Evolutionary conservation across 2,329 filamentous ascomycete species (phyloP).

Genomic region (Aspergillus amoenus): DNA sequence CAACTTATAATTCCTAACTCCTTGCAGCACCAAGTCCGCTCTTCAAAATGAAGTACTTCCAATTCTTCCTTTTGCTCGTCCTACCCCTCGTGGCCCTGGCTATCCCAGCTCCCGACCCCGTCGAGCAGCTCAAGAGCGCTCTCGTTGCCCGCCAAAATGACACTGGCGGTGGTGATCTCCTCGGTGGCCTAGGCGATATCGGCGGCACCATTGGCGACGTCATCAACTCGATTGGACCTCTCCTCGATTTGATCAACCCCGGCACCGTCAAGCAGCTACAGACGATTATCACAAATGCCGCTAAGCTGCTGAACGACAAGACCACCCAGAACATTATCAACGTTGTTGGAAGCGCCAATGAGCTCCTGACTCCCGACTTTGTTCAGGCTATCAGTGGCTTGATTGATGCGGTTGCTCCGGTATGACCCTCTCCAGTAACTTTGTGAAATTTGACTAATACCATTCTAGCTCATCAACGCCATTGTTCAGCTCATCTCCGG

Average conservation of each 20-base stretch:
- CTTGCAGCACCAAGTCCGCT: neutral
- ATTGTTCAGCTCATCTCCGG: neutral
- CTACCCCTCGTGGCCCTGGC: neutral
- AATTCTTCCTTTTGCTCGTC: neutral
- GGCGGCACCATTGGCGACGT: neutral
- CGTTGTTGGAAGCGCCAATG: neutral
- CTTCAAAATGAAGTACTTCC: neutral
- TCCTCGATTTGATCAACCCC: neutral
- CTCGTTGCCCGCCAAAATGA: neutral
- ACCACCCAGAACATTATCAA: neutral
- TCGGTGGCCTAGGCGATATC: neutral
- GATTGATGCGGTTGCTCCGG: conserved; percentile 2
- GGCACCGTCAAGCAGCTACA: neutral
- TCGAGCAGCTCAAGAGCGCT: neutral
- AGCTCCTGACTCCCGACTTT: neutral
- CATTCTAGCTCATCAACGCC: neutral
- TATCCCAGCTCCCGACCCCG: neutral
- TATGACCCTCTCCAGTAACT: neutral
- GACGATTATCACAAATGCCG: neutral
- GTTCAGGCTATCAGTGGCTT: neutral
- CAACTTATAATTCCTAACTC: neutral
- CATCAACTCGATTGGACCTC: neutral
- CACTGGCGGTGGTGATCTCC: neutral
- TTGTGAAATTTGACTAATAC: neutral
- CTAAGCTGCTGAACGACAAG: neutral